Percentiles rank a stretch among this genome's conserved stretches.
phyloP scores from a whole-genome alignment of 2,329 filamentous ascomycete species.

The Parafenestella ontariensis region DNA sequence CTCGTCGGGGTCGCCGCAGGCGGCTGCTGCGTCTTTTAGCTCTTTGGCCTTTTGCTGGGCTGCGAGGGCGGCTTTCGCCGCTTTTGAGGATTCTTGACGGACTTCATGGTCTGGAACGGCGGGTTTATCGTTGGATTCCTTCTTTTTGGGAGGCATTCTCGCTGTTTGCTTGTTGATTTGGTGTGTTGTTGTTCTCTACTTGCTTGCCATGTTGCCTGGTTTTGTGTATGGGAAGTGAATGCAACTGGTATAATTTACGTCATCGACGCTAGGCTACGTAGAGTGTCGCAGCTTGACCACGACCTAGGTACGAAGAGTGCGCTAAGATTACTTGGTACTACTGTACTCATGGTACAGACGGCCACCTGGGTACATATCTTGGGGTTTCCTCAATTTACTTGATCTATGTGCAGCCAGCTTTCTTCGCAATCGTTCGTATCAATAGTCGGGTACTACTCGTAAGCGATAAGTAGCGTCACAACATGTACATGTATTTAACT shows the following conservation, averaged over 20 bases:
- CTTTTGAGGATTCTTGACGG: slow-evolving; percentile 49
- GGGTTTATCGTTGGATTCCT: slow-evolving; percentile 15
- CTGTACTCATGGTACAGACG: not conserved
- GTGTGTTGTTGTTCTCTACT: not conserved
- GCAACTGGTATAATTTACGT: not conserved
- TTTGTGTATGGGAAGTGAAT: not conserved
- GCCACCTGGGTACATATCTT: no score
- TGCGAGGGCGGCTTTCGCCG: slow-evolving; percentile 47
- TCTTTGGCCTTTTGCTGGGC: slow-evolving; percentile 50
- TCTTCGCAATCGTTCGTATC: no score
- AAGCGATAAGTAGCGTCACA: no score
- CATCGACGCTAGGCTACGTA: not conserved
- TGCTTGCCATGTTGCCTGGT: not conserved
- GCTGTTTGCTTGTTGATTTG: no score
- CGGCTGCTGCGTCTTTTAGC: slow-evolving; percentile 49
- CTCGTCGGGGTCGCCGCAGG: slow-evolving; percentile 48
- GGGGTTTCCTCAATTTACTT: no score
- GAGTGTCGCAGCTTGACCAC: not conserved
- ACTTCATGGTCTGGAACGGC: slow-evolving; percentile 46
- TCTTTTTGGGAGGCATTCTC: not conserved
- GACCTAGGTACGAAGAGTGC: not conserved
- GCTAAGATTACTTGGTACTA: not conserved
- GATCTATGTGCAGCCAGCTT: no score
- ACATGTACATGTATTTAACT: no score
- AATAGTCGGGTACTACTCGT: no score